Evolutionary conservation across 176 grass and related monocot species (phyloP).

Genomic region (Phoenix dactylifera): DNA sequence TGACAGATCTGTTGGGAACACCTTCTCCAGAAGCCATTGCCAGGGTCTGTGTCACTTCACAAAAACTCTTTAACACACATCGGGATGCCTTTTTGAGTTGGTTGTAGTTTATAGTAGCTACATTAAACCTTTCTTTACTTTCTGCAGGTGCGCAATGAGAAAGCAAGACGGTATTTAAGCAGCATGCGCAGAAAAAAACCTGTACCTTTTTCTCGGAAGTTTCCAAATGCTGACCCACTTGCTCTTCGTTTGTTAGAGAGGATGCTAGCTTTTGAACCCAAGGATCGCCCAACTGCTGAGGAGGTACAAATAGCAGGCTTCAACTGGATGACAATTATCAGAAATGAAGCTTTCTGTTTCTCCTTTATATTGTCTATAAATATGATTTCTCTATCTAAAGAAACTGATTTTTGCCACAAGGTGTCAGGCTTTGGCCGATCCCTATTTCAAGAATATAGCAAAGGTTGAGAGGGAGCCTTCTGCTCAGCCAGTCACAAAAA

Average conservation of each 20-base stretch:
- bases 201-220: slow-evolving; percentile 67
- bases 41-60: too few relatives aligned
- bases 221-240: slow-evolving; percentile 63
- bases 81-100: too few relatives aligned
- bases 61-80: too few relatives aligned
- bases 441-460: slow-evolving; percentile 90
- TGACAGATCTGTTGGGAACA: too few relatives aligned
- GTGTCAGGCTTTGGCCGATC: slow-evolving; percentile 84
- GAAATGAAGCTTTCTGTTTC: slow-evolving; percentile 23
- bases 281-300: slow-evolving; percentile 84
- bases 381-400: not conserved
- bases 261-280: slow-evolving; percentile 92
- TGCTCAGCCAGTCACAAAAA: slow-evolving; percentile 66
- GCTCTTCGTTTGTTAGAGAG: slow-evolving; percentile 67
- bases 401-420: not conserved
- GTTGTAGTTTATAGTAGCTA: too few relatives aligned
- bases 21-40: too few relatives aligned
- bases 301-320: slow-evolving; percentile 42
- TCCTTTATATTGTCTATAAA: not conserved
- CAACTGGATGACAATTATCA: not conserved
- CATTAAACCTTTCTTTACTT: too few relatives aligned
- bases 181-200: slow-evolving; percentile 76
- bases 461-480: slow-evolving; percentile 88
- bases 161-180: slow-evolving; percentile 85
- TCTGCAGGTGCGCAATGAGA: slow-evolving; percentile 84